Evolutionary conservation across 169 alveolate species (phyloP).

Genomic region (Toxoplasma gondii): DNA sequence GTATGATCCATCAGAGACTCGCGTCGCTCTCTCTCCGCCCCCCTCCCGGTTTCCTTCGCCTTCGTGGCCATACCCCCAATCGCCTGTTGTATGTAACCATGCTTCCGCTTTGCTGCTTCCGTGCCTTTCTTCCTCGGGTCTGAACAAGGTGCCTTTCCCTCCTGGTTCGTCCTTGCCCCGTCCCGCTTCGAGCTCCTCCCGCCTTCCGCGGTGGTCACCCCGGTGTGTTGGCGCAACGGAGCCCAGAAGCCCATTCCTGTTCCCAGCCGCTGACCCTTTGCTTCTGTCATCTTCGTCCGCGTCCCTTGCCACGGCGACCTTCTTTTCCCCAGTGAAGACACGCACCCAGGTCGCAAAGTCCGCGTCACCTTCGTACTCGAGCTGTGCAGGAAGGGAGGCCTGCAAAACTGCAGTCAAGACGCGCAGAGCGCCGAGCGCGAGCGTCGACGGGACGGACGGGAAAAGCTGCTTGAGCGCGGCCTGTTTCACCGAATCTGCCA

Average conservation of each 20-base stretch:
- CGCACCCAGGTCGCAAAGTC: background rate
- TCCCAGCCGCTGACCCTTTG: background rate
- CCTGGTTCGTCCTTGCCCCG: background rate
- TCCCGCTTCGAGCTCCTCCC: background rate
- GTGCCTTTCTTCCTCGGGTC: background rate
- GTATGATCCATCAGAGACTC: background rate
- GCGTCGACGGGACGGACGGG: background rate
- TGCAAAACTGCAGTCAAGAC: background rate
- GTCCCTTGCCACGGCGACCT: background rate
- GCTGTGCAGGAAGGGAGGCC: background rate
- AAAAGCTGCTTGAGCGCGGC: background rate
- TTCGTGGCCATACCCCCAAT: background rate
- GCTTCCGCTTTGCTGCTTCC: background rate
- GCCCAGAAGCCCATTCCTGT: background rate
- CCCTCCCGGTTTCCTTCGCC: background rate
- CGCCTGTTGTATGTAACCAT: background rate
- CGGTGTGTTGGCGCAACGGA: background rate
- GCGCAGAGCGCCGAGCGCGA: constrained; percentile 7
- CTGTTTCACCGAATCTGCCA: no score
- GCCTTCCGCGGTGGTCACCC: background rate
- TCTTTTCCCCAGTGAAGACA: background rate
- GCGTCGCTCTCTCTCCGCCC: no score
- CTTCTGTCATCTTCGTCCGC: background rate
- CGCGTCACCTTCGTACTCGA: background rate
- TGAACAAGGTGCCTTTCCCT: background rate